A percentile compares a stretch with the other conserved stretches of the same genome.
Conservation (phyloP, 2,329 filamentous ascomycete genomes). For the Verticillium longisporum region DNA sequence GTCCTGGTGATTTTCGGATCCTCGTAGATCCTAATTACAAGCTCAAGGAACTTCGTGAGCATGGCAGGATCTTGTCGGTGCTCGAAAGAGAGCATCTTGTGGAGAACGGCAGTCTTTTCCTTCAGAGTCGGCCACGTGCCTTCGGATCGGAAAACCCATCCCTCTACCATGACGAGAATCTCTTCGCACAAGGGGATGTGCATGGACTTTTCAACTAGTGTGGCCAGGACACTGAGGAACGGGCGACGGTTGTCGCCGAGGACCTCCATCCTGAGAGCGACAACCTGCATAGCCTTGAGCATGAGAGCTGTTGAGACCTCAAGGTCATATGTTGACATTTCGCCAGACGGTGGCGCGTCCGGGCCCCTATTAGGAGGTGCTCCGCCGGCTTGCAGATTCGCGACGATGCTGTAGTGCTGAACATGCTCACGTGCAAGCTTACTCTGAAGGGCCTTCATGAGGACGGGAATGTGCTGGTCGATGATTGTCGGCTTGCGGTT, state of each 20-base stretch:
- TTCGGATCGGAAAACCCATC: slow-evolving; percentile 92
- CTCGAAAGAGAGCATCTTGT: slow-evolving; percentile 98
- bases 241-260: slow-evolving; percentile 86
- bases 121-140: slow-evolving; percentile 96
- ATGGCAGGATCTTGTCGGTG: slow-evolving; percentile 74
- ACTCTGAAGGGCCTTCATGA: slow-evolving; percentile 90
- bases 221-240: slow-evolving; percentile 91
- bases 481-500: slow-evolving; percentile 79
- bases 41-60: slow-evolving; percentile 85
- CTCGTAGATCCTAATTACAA: slow-evolving; percentile 97
- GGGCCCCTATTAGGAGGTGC: slow-evolving; percentile 35
- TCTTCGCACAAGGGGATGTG: slow-evolving; percentile 84
- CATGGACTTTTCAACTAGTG: slow-evolving; percentile 89
- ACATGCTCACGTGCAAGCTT: slow-evolving; percentile 94
- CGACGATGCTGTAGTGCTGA: slow-evolving; percentile 58
- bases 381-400: slow-evolving; percentile 41
- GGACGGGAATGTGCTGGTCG: slow-evolving; percentile 75
- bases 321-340: slow-evolving; percentile 68
- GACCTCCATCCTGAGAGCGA: slow-evolving; percentile 85
- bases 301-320: slow-evolving; percentile 88
- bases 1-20: slow-evolving; percentile 93
- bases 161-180: slow-evolving; percentile 87
- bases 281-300: slow-evolving; percentile 90
- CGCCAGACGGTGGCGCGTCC: slow-evolving; percentile 43
- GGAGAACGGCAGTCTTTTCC: slow-evolving; percentile 97